These are phyloP conservation scores for Fusarium haematococcum DNA, from an alignment of 2,329 filamentous ascomycete species.

Conservation along the genomic window DNA sequence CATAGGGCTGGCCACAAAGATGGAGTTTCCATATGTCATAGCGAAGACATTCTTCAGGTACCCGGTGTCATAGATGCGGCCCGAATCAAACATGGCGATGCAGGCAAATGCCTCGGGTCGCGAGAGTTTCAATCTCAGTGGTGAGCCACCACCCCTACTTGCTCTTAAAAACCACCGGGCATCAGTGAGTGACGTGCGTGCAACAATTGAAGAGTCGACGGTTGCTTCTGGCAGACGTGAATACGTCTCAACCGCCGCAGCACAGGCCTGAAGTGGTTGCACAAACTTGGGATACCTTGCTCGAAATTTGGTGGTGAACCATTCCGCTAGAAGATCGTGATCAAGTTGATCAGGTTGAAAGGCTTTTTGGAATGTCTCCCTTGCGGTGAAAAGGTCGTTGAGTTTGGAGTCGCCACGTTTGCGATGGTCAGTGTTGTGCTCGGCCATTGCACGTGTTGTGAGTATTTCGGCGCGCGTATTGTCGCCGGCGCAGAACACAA, in stretches of 20 bases:
- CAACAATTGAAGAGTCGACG: background rate
- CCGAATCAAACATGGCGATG: background rate
- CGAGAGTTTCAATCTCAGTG: background rate
- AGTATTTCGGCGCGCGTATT: background rate
- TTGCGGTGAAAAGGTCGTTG: background rate
- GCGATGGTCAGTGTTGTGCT: too few relatives aligned
- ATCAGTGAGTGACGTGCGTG: background rate
- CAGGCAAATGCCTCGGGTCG: background rate
- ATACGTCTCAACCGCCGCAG: background rate
- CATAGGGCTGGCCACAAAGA: background rate
- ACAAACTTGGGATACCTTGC: background rate
- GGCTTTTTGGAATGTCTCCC: background rate
- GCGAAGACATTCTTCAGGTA: background rate
- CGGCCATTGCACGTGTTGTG: too few relatives aligned
- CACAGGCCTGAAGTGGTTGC: background rate
- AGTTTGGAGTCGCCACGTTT: too few relatives aligned
- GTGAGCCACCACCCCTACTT: fast-evolving
- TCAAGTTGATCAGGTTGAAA: background rate
- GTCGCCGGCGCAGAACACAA: background rate
- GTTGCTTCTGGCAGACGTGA: background rate
- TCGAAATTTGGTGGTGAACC: background rate
- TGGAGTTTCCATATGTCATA: background rate
- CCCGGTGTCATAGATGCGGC: background rate
- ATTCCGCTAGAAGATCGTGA: background rate
- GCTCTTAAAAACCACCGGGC: background rate